These are phyloP conservation scores for Neurospora sp. DNA, from an alignment of 495 filamentous ascomycete genomes.

Conservation along the genomic window DNA sequence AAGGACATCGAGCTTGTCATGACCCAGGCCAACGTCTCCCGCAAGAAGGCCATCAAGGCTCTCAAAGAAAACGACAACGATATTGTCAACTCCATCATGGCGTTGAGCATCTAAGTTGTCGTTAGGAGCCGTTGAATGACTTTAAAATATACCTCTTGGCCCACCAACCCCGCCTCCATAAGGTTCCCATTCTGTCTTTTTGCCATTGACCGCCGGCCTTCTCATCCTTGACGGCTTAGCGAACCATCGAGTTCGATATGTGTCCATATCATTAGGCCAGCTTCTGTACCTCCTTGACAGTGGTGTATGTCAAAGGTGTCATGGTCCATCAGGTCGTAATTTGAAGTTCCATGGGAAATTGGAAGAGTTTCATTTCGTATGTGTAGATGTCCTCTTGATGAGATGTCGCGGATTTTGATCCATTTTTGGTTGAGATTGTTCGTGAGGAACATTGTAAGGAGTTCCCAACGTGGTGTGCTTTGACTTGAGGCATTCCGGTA, in stretches of 20 bases:
- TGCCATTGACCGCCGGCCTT: neutral
- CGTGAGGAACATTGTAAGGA: neutral
- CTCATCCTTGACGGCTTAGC: neutral
- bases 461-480: neutral
- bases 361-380: neutral
- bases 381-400: neutral
- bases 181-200: neutral
- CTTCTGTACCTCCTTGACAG: neutral
- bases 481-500: neutral
- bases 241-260: neutral
- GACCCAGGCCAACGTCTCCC: conserved; percentile 89
- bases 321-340: neutral
- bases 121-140: neutral
- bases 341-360: neutral
- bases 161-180: neutral
- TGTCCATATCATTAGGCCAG: neutral
- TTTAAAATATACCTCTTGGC: neutral
- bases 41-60: conserved; percentile 98
- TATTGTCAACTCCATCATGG: conserved; percentile 99
- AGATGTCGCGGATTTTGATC: neutral
- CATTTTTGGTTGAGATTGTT: neutral
- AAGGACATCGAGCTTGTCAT: conserved; percentile 99
- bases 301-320: neutral
- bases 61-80: conserved; percentile 99
- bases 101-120: conserved; percentile 76